These are phyloP conservation scores for Pleurozium schreberi DNA, from an alignment of 225 moss, liverwort and hornwort species.

Conservation along the genomic window DNA sequence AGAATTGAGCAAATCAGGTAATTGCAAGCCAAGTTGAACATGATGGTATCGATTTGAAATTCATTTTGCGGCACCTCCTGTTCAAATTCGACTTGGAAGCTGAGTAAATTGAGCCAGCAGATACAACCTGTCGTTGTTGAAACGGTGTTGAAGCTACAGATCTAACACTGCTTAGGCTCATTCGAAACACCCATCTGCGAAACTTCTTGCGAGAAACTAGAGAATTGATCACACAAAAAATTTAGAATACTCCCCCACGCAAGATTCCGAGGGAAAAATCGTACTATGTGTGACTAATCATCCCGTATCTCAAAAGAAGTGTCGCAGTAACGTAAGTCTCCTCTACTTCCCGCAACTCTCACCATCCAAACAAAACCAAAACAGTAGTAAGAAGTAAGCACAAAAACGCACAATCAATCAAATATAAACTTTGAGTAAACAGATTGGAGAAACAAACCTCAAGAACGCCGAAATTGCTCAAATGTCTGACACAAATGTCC, in stretches of 20 bases:
- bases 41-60: neutral
- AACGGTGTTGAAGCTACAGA: neutral
- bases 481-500: neutral
- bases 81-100: neutral
- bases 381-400: neutral
- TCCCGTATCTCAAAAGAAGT: neutral
- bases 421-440: too few species aligned
- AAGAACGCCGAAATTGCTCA: neutral
- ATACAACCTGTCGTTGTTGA: neutral
- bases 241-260: neutral
- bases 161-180: neutral
- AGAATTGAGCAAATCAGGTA: neutral
- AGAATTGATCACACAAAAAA: neutral
- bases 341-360: neutral
- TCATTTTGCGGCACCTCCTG: neutral
- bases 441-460: neutral
- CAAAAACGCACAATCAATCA: neutral
- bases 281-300: too few species aligned
- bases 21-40: neutral
- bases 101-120: neutral
- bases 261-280: neutral
- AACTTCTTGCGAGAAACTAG: neutral
- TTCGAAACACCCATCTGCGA: neutral
- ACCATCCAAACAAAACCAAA: neutral
- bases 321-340: neutral